Evolutionary conservation across 2,329 filamentous ascomycete species (phyloP).

Genomic region (Emmonsia crescens): DNA sequence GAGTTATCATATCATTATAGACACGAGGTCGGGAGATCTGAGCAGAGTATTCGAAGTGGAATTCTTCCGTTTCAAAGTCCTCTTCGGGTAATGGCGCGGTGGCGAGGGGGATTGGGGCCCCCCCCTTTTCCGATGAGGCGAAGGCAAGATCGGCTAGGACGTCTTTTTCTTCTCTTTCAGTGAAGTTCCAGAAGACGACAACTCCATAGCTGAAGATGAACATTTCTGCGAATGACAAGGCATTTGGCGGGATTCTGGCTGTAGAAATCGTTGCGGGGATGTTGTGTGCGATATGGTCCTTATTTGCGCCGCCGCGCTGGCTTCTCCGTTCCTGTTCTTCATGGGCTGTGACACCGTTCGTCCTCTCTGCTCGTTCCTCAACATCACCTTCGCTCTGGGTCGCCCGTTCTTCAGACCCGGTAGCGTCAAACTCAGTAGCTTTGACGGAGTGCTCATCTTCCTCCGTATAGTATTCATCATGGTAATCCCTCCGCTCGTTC

Average conservation of each 20-base stretch:
- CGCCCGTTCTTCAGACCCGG: not conserved
- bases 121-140: conserved; percentile 37
- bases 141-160: conserved; percentile 92
- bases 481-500: conserved; percentile 78
- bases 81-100: conserved; percentile 71
- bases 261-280: not conserved
- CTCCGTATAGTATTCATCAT: conserved; percentile 80
- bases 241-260: conserved; percentile 49
- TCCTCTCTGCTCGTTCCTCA: conserved; percentile 7
- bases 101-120: conserved; percentile 50
- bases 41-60: conserved; percentile 93
- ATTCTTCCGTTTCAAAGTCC: conserved; percentile 95
- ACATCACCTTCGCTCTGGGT: not conserved
- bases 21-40: conserved; percentile 78
- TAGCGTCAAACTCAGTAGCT: conserved; percentile 24
- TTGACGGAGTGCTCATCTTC: conserved; percentile 37
- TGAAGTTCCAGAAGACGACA: conserved; percentile 98
- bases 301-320: conserved; percentile 12
- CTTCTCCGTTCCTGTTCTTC: conserved; percentile 17
- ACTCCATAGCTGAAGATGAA: conserved; percentile 97
- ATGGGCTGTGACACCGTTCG: conserved; percentile 19
- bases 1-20: conserved; percentile 98
- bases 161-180: conserved; percentile 89
- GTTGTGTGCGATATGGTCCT: not conserved
- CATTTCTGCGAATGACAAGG: conserved; percentile 80